Evolutionary conservation across 2,329 filamentous ascomycete species (phyloP).

Genomic region (Davidsoniella virescens): DNA sequence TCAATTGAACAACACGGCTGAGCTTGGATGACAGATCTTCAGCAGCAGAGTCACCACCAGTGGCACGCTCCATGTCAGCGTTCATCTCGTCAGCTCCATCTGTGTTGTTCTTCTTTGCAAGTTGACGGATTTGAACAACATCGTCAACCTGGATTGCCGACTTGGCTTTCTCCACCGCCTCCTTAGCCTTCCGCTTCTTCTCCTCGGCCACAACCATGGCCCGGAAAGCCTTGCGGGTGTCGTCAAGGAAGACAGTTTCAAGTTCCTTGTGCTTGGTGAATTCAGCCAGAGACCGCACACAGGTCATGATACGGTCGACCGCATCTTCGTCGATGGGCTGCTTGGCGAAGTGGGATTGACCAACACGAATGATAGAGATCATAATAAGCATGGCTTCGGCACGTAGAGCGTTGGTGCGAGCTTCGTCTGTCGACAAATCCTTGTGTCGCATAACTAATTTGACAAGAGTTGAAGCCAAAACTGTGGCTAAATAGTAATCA

Average conservation of each 20-base stretch:
- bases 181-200: constrained; percentile 92
- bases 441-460: constrained; percentile 97
- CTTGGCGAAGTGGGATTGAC: constrained; percentile 98
- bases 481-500: constrained; percentile 89
- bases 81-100: constrained; percentile 78
- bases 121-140: constrained; percentile 78
- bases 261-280: constrained; percentile 81
- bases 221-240: constrained; percentile 88
- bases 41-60: constrained; percentile 66
- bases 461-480: constrained; percentile 87
- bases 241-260: constrained; percentile 81
- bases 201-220: constrained; percentile 96
- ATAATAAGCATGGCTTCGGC: constrained; percentile 99
- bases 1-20: constrained; percentile 89
- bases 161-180: constrained; percentile 83
- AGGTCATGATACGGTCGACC: constrained; percentile 96
- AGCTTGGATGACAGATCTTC: constrained; percentile 90
- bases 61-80: constrained; percentile 81
- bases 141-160: constrained; percentile 91
- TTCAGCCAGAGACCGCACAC: constrained; percentile 79
- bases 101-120: constrained; percentile 74
- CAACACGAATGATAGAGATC: constrained; percentile 96
- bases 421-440: constrained; percentile 72
- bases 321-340: constrained; percentile 95
- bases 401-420: constrained; percentile 81